phyloP scores from a whole-genome alignment of 164 flowering plant genomes.

The Stephania japonica region DNA sequence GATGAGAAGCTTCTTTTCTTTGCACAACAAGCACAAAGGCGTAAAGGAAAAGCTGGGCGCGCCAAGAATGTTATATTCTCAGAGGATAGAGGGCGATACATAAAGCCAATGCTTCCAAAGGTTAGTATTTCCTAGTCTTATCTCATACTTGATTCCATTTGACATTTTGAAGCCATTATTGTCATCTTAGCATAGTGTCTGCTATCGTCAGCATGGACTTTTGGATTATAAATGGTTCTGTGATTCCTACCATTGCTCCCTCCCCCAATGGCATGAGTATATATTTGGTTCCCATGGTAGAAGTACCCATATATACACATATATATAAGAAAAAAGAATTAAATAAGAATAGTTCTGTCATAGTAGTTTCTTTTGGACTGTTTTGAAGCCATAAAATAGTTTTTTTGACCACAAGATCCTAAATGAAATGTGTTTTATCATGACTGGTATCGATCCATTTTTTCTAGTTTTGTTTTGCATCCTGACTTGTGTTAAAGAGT shows the following conservation, averaged over 20 bases:
- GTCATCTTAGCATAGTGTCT: neutral
- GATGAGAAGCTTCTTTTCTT: slow-evolving; percentile 96
- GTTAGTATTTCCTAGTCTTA: slow-evolving; percentile 23
- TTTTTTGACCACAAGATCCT: too few species aligned
- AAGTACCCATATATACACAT: too few species aligned
- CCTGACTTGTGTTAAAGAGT: too few species aligned
- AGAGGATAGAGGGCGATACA: slow-evolving; percentile 93
- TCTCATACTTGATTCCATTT: neutral
- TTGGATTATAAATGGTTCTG: neutral
- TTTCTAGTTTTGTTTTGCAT: neutral
- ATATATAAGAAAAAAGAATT: too few species aligned
- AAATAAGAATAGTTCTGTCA: too few species aligned
- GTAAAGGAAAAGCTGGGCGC: slow-evolving; percentile 87
- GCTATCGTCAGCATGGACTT: neutral
- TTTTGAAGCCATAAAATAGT: too few species aligned
- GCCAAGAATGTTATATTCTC: slow-evolving; percentile 96
- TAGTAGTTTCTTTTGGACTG: too few species aligned
- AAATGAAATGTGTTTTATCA: too few species aligned
- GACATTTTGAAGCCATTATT: neutral
- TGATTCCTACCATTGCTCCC: neutral
- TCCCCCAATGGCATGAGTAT: too few species aligned
- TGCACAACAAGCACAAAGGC: slow-evolving; percentile 96
- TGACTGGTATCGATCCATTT: too few species aligned
- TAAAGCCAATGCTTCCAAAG: slow-evolving; percentile 98
- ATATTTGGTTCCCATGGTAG: too few species aligned